Conservation (phyloP, 1,139 yeast species). For the Lipomyces yarrowii region DNA sequence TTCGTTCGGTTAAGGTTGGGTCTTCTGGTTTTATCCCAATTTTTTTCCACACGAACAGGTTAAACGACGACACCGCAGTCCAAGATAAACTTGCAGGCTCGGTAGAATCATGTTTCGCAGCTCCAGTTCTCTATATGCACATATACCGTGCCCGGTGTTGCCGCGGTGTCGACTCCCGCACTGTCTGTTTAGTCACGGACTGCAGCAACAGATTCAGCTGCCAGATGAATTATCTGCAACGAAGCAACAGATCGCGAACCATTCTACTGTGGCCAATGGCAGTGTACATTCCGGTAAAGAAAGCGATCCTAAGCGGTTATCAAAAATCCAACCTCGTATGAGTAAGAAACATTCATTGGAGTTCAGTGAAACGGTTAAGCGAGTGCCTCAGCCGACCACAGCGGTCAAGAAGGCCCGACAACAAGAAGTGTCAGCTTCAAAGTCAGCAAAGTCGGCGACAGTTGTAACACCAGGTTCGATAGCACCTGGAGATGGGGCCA, state of each 20-base stretch:
- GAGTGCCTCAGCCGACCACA: background rate
- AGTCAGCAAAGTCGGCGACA: background rate
- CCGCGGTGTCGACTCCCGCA: conserved; percentile 17
- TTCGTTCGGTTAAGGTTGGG: background rate
- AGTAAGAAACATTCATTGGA: background rate
- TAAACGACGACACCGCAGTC: background rate
- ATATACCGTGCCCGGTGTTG: conserved; percentile 17
- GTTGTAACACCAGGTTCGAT: background rate
- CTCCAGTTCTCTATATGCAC: conserved; percentile 9
- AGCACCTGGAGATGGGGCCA: background rate
- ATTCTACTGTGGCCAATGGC: background rate
- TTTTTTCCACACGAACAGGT: too few relatives aligned
- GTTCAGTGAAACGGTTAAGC: background rate
- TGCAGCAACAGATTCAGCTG: background rate
- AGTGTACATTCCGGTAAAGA: background rate
- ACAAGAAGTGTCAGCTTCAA: background rate
- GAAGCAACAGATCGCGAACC: background rate
- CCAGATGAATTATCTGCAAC: background rate
- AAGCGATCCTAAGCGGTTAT: background rate
- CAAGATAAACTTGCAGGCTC: background rate
- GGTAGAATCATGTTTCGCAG: conserved; percentile 15
- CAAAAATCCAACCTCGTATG: background rate
- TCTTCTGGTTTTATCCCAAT: too few relatives aligned
- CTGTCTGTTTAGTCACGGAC: conserved; percentile 21
- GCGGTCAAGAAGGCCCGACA: background rate